Percentiles rank a stretch among this genome's conserved stretches.
Conservation (phyloP, 768 basidiomycete genomes). For the Lactarius deliciosus region DNA sequence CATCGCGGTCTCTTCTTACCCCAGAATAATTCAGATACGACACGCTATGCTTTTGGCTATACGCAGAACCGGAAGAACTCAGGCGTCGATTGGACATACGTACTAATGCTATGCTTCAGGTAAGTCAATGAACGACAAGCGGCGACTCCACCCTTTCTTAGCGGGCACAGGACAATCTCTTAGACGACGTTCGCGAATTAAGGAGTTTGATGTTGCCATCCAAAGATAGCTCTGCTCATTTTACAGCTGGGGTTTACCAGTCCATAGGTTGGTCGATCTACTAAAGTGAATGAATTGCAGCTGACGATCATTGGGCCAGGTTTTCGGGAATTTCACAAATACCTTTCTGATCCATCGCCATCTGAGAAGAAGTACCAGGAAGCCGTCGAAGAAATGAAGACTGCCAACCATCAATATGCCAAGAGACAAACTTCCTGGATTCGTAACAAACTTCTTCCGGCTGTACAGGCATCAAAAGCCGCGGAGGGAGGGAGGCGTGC, state of each 20-base stretch:
- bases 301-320: conserved; percentile 47
- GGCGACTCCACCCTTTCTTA: conserved; percentile 13
- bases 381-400: conserved; percentile 79
- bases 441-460: conserved; percentile 82
- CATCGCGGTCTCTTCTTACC: conserved; percentile 13
- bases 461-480: conserved; percentile 50
- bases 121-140: conserved; percentile 37
- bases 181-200: conserved; percentile 72
- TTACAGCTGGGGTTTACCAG: conserved; percentile 88
- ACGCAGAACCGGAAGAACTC: conserved; percentile 63
- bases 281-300: background rate
- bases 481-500: conserved; percentile 36
- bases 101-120: conserved; percentile 89
- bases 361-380: conserved; percentile 43
- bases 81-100: conserved; percentile 70
- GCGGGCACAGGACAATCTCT: conserved; percentile 48
- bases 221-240: conserved; percentile 38
- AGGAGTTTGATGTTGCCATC: conserved; percentile 33
- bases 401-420: conserved; percentile 86
- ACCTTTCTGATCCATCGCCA: conserved; percentile 49
- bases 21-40: conserved; percentile 56
- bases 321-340: conserved; percentile 84
- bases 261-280: conserved; percentile 66
- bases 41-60: conserved; percentile 90
- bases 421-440: conserved; percentile 93